A percentile compares a stretch with the other conserved stretches of the same genome.
These are phyloP conservation scores for Lenzites betulinus DNA, from an alignment of 768 basidiomycete genomes.

Conservation along the genomic window DNA sequence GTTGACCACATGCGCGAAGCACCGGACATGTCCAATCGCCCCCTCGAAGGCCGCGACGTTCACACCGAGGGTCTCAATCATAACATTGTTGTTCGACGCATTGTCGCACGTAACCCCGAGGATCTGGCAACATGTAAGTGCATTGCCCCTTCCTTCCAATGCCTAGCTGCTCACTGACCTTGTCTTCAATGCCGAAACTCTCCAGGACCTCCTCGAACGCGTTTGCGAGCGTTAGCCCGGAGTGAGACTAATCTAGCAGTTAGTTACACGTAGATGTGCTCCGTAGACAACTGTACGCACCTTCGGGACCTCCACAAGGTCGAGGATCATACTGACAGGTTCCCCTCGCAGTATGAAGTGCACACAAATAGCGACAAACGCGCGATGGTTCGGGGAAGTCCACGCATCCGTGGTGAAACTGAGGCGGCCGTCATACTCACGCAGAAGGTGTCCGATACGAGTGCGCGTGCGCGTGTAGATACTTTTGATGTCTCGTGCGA, in stretches of 20 bases:
- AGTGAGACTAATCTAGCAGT: constrained; percentile 28
- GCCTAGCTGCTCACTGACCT: constrained; percentile 23
- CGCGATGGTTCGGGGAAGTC: neutral
- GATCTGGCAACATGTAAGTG: neutral
- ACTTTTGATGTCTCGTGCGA: constrained; percentile 34
- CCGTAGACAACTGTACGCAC: neutral
- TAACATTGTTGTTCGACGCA: constrained; percentile 2
- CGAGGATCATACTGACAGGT: neutral
- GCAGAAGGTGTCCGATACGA: constrained; percentile 27
- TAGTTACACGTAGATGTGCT: neutral
- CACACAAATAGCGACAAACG: neutral
- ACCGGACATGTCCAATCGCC: constrained; percentile 5
- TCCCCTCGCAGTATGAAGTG: neutral
- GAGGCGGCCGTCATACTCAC: constrained; percentile 29
- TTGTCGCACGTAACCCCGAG: neutral
- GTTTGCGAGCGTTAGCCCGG: constrained; percentile 31
- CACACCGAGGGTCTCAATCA: neutral
- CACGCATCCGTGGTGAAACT: constrained; percentile 30
- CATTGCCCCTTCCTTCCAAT: neutral
- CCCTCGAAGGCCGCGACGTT: constrained; percentile 7
- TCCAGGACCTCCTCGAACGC: constrained; percentile 28
- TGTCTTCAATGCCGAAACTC: constrained; percentile 32
- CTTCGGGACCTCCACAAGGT: neutral
- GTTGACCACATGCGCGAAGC: constrained; percentile 25
- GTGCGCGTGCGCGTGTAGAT: constrained; percentile 28